phyloP scores from a whole-genome alignment of 345 rosid species.

The Clausena lansium region DNA sequence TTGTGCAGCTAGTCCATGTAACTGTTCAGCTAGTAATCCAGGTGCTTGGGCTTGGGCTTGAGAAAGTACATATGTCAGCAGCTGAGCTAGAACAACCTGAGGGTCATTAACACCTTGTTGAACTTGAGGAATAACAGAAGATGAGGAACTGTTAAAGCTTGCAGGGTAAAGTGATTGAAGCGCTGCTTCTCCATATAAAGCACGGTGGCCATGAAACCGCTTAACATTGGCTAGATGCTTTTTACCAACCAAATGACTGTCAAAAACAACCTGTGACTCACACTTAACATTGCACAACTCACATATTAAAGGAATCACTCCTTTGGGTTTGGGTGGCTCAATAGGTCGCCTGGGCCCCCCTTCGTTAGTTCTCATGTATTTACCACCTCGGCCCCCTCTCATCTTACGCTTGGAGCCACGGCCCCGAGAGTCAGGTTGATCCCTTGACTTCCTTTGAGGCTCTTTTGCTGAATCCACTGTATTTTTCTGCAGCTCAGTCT shows the following conservation, averaged over 20 bases:
- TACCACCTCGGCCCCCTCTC: slow-evolving; percentile 31
- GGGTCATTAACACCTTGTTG: slow-evolving; percentile 37
- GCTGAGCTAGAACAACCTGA: slow-evolving; percentile 41
- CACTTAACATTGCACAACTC: slow-evolving; percentile 43
- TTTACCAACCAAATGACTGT: slow-evolving; percentile 41
- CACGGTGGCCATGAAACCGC: slow-evolving; percentile 31
- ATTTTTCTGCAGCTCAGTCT: slow-evolving; percentile 24
- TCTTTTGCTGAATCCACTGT: slow-evolving; percentile 16
- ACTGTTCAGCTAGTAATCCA: slow-evolving; percentile 11
- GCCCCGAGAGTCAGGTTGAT: slow-evolving; percentile 20
- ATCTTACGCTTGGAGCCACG: slow-evolving; percentile 30
- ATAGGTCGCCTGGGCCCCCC: slow-evolving; percentile 29
- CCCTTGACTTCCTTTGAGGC: slow-evolving; percentile 22
- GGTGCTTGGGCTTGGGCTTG: slow-evolving; percentile 32
- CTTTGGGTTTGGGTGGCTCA: slow-evolving; percentile 30
- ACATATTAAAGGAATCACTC: slow-evolving; percentile 30
- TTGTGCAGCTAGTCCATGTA: slow-evolving; percentile 14
- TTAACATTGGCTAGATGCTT: slow-evolving; percentile 35
- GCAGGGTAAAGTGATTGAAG: slow-evolving; percentile 33
- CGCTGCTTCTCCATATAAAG: slow-evolving; percentile 31
- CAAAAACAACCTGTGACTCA: slow-evolving; percentile 33
- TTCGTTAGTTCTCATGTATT: slow-evolving; percentile 22
- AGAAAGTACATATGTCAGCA: slow-evolving; percentile 33
- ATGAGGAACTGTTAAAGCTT: slow-evolving; percentile 18
- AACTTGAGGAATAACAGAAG: slow-evolving; percentile 26